These are phyloP conservation scores for Cystofilobasidium macerans DNA, from an alignment of 768 basidiomycete species.

Conservation along the genomic window DNA sequence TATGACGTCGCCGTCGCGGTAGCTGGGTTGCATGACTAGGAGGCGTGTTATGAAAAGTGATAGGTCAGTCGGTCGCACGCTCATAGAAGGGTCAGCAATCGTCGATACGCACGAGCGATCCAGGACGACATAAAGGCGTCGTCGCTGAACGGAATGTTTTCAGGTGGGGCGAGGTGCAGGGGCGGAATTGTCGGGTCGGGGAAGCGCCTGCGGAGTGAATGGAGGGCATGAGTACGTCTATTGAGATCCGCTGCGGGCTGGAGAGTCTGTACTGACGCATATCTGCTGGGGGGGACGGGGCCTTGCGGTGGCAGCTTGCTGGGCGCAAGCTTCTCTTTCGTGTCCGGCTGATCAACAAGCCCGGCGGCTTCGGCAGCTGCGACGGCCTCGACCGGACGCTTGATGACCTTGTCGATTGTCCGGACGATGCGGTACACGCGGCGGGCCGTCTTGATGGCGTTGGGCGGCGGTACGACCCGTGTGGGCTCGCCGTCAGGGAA, in stretches of 20 bases:
- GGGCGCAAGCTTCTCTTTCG: too few species aligned
- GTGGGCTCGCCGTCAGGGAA: background rate
- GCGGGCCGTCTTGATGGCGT: constrained; percentile 11
- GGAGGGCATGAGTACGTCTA: background rate
- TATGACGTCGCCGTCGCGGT: background rate
- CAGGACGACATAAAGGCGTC: constrained; percentile 10
- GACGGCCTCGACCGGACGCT: background rate
- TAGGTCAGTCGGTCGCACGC: background rate
- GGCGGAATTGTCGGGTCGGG: constrained; percentile 20
- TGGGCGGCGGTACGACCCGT: constrained; percentile 1
- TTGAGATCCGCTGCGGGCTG: too few species aligned
- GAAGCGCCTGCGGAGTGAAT: constrained; percentile 2
- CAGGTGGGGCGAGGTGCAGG: constrained; percentile 6
- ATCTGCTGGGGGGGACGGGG: background rate
- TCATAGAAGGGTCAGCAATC: background rate
- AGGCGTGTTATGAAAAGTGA: background rate
- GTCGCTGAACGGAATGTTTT: constrained; percentile 14
- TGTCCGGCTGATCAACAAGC: too few species aligned
- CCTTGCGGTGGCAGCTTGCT: too few species aligned
- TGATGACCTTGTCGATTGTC: constrained; percentile 22
- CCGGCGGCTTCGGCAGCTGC: background rate
- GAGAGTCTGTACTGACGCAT: background rate
- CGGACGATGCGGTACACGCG: constrained; percentile 19
- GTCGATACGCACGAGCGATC: background rate
- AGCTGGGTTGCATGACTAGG: background rate